Base-by-base conservation (phyloP, 768 basidiomycete genomes). In the Collybia sordida region DNA sequence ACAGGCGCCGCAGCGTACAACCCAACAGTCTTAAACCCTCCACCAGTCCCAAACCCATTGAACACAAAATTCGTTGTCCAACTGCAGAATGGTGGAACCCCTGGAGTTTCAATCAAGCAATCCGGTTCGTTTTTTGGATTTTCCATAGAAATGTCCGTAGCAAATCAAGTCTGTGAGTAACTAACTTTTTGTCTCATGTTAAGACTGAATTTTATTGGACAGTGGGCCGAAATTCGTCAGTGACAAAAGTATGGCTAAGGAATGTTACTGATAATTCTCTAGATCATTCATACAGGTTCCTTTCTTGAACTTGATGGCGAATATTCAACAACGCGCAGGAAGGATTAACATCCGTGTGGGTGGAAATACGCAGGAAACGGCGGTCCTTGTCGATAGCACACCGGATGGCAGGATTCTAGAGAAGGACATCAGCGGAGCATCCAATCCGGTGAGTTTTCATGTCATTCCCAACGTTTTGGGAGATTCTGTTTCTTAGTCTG, bases 321-420 rank as follows among this genome's bases (percentile, higher is more conserved):
- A 88, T 57, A 70, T 93, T n/a, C 74, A 72, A 45, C 72, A 80
- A 54, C 77, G 90, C 18, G 79, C 80, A 3, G 89, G 88, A 3
- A 59, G 66, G 3, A 80, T 89, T 9, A 68, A 76, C 7, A 66
- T 91, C 19, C 81, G 90, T 45, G 72, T 92, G 0, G 89, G 90
- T n/a, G 90, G 90, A 37, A 92, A 92, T 65, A 83, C 86, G 0
- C 90, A 92, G 60, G 90, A 93, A 45, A 75, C 72, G 1, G 85
- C 82, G 2, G 60, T 68, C 5, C 62, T 82, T 49, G 82, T 81
- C 6, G 65, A 69, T 28, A 72, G 67, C 28, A 76, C 83, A 6
- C 61, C 77, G 0, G 74, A 81, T 51, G 73, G 72, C 23, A 65
- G 55, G 17, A 59, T 64, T 9, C 53, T 64, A 4, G 57, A 54